Base-by-base conservation (phyloP, 2,329 filamentous ascomycete species). In the Mycocentrospora acerina region DNA sequence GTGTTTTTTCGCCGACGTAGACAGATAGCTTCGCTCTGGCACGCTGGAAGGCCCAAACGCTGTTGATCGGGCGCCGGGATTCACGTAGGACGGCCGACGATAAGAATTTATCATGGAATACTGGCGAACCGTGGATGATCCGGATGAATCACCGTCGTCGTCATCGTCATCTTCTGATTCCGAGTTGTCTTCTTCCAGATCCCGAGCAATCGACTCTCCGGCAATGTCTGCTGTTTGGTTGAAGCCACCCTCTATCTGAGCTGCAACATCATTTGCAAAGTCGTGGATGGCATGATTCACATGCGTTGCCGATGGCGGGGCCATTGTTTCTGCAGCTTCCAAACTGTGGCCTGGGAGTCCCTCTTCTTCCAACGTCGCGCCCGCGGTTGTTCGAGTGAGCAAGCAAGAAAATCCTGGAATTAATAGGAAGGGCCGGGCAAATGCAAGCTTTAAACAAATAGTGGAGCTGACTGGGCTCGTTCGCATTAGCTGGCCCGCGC, bases 11-110 rank as follows among this genome's bases (percentile, higher is more conserved):
- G 48, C 51, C 14, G 53, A 55, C 4, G 45, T 50, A 0, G 50
- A 52, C 7, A 55, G 22, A 12, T 50, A 36, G 8, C 32, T 44
- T 3, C 55, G 66, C 10, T 73, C 72, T 62, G 36, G 71, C 64
- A 62, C 70, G 46, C 66, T 70, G 19, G 82, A 66, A 75, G 85
- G 43, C 76, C 81, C 80, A 17, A 88, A 78, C 42, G 94, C 75
- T 4, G 85, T 79, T 3, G 85, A 83, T 37, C 88, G 77, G 1
- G 82, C 78, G 16, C 84, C 83, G 10, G 85, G 86, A 19, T 85
- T 83, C 29, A 93, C 83, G 59, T 84, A 86, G 51, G 82, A 86
- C 1, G 89, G 88, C 30, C 89, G 80, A 38, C 86, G 81, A 69
- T 93, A 95, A 22, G 80, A 80, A 24, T 79, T 77, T 13, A 76